Percentiles rank a stretch among this genome's conserved stretches.
phyloP scores from a whole-genome alignment of 1,284 basidiomycete species.

The Chondrostereum purpureum region DNA sequence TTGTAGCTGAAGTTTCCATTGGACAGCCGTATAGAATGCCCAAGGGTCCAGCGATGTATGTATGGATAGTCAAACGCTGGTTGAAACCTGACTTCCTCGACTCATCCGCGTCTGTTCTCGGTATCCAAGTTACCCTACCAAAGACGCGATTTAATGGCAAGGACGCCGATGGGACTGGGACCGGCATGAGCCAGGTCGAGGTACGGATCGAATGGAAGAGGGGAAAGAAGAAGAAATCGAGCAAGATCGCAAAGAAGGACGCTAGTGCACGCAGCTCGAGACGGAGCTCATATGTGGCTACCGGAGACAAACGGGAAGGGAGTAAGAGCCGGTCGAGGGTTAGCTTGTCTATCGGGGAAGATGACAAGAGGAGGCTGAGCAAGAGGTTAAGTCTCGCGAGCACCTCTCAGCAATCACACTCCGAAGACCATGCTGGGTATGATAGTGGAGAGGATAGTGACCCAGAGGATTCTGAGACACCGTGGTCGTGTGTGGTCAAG shows the following conservation, averaged over 20 bases:
- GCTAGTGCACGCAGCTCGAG: conserved; percentile 5
- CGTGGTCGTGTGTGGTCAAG: conserved; percentile 82
- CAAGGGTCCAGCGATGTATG: conserved; percentile 51
- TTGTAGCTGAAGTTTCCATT: conserved; percentile 33
- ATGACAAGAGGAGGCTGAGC: conserved; percentile 4
- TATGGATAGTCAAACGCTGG: conserved; percentile 81
- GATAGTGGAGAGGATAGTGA: conserved; percentile 72
- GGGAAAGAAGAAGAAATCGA: conserved; percentile 28
- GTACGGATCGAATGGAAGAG: conserved; percentile 73
- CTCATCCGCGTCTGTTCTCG: conserved; percentile 14
- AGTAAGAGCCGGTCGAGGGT: conserved; percentile 5
- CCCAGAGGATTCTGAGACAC: conserved; percentile 92
- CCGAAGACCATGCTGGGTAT: conserved; percentile 23
- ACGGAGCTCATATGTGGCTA: conserved; percentile 3
- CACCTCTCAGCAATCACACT: conserved; percentile 10
- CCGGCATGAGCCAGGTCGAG: conserved; percentile 38
- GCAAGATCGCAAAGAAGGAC: conserved; percentile 15
- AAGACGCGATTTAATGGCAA: conserved; percentile 13
- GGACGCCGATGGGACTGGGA: conserved; percentile 8
- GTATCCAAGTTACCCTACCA: not conserved
- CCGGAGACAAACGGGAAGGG: conserved; percentile 8
- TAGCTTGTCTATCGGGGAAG: conserved; percentile 2
- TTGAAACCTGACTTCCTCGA: conserved; percentile 37
- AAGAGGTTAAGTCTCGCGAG: conserved; percentile 1
- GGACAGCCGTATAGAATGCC: conserved; percentile 24